Evolutionary conservation across 768 basidiomycete genomes (phyloP).

Genomic region (Boletus tomentosulus): DNA sequence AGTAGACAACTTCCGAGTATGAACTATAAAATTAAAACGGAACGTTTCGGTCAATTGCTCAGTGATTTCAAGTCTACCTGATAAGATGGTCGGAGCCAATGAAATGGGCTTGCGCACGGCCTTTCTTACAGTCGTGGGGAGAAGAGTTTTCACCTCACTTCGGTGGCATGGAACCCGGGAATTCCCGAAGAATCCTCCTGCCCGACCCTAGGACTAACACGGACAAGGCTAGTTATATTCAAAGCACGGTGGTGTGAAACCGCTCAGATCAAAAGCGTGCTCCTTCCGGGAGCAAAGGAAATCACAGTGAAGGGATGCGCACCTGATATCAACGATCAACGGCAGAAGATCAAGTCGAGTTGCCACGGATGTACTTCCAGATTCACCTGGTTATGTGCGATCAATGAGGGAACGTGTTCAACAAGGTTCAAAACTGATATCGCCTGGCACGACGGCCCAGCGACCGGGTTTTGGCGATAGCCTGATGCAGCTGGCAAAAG

Average conservation of each 20-base stretch:
- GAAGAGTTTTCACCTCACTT: constrained; percentile 7
- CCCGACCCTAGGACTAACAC: background rate
- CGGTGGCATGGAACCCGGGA: constrained; percentile 11
- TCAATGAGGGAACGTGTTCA: constrained; percentile 13
- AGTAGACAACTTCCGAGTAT: background rate
- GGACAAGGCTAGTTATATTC: background rate
- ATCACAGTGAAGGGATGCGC: background rate
- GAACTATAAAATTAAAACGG: constrained; percentile 2
- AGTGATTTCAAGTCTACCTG: background rate
- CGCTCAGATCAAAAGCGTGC: constrained; percentile 1
- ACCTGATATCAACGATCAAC: constrained; percentile 3
- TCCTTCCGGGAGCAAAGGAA: background rate
- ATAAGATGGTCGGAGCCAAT: background rate
- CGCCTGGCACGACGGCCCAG: constrained; percentile 13
- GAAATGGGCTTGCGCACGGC: background rate
- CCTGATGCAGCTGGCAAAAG: constrained; percentile 4
- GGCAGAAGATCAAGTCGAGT: background rate
- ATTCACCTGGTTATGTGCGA: background rate
- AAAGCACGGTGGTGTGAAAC: background rate
- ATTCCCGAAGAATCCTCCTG: constrained; percentile 9
- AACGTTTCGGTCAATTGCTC: constrained; percentile 6
- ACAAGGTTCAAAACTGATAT: constrained; percentile 12
- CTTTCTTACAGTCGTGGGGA: no score
- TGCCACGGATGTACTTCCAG: constrained; percentile 2
- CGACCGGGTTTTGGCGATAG: constrained; percentile 12